Evolutionary conservation across 352 stramenopile species (phyloP), one percentile per base, ranked within the genome.

Genomic region (Pythium dissimile): DNA sequence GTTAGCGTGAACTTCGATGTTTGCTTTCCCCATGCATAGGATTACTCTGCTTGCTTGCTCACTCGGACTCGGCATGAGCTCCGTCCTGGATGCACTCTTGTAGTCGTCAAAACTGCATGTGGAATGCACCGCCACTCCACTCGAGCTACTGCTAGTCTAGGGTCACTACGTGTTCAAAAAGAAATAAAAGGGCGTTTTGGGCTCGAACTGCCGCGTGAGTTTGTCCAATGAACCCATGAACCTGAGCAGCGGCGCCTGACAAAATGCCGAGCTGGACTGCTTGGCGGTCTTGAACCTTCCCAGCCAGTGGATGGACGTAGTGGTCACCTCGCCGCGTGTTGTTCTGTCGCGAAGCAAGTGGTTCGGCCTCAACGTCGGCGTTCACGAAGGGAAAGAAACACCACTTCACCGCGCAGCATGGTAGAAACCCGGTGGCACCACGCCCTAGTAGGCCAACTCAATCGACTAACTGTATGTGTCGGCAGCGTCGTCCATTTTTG

Each of bases 71-170:
- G 42, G 59, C 12, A 82, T 28, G 39, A 73, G 51, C 10, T 69
- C 59, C 30, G 83, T 64, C 13, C 84, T 71, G 2, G 70, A 35
- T 15, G 86, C 75, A 13, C 72, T 71, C 54, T 91, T 75, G 2
- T 68, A 67, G 50, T 91, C 81, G 43, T 89, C 71, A 45, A 77
- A 88, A 2, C 88, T 50, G 13, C n/a, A 64, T 66, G 37, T 91
- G 79, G 49, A 66, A 89, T 11, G 73, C 45, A 0, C 71, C 78
- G 2, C 69, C 59, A 35, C 88, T 78, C 24, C 83, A 37, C 51
- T 73, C 73, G 43, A 89, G n/a, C n/a, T n/a, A 67, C 28, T 75
- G 59, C 56, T 91, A 89, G 73, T 89, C 77, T 10, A 32, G 49
- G 30, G 52, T 77, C 0, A 59, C 66, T 18, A 75, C 43, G 13